Conservation (phyloP, 306 rosid genomes). For the Hippophae tibetana region DNA sequence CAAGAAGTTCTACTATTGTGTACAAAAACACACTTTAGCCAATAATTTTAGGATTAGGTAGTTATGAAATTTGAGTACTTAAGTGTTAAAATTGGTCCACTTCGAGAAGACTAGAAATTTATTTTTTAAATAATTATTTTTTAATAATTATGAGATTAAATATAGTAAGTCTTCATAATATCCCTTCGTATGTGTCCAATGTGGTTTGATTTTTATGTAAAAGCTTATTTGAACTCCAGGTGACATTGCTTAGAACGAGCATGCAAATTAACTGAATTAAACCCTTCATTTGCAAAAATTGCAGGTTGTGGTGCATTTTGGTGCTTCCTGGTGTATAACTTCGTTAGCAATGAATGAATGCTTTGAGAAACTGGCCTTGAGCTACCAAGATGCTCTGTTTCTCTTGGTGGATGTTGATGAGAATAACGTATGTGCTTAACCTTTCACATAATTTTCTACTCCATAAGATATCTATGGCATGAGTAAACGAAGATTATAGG, state of each 20-base stretch:
- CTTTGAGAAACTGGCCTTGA: slow-evolving; percentile 59
- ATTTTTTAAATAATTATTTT: too few species aligned
- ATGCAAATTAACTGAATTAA: background rate
- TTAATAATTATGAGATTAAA: too few species aligned
- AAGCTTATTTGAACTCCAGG: background rate
- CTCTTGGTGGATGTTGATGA: slow-evolving; percentile 86
- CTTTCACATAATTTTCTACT: background rate
- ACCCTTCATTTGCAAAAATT: slow-evolving; percentile 7
- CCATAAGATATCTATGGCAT: background rate
- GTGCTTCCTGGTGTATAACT: slow-evolving; percentile 90
- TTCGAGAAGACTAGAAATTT: too few species aligned
- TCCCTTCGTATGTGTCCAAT: too few species aligned
- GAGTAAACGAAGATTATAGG: too few species aligned
- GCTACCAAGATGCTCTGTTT: slow-evolving; percentile 50
- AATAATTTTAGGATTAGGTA: too few species aligned
- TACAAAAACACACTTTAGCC: too few species aligned
- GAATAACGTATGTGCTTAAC: slow-evolving; percentile 45
- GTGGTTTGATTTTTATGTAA: too few species aligned
- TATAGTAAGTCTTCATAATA: too few species aligned
- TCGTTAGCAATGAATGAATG: slow-evolving; percentile 72
- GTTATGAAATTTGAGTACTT: too few species aligned
- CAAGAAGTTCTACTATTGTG: too few species aligned
- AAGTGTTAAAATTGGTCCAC: too few species aligned
- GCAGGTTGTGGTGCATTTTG: slow-evolving; percentile 72
- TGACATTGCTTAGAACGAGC: background rate